Conservation (phyloP, 2,329 filamentous ascomycete genomes). For the Leptographium lundbergii region DNA sequence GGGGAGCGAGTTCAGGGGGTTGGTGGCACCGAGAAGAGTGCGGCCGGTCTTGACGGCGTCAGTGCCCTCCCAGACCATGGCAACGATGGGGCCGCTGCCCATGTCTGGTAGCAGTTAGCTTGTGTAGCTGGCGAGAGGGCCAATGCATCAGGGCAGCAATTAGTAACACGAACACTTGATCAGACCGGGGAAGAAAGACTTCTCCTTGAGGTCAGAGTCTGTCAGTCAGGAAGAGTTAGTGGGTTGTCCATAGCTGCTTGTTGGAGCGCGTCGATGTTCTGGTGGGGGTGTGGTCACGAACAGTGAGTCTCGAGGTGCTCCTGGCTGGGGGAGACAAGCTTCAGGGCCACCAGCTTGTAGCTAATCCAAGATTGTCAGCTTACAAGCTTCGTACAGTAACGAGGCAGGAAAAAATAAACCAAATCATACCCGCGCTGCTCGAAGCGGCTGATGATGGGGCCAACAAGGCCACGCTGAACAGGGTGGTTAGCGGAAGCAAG, state of each 20-base stretch:
- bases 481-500: neutral
- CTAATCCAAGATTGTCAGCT: constrained; percentile 27
- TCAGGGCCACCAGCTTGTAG: constrained; percentile 98
- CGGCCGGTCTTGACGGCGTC: constrained; percentile 99
- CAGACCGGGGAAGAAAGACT: constrained; percentile 95
- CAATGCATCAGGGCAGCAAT: neutral
- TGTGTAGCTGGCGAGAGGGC: neutral
- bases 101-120: constrained; percentile 54
- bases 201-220: constrained; percentile 79
- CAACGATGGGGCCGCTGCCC: constrained; percentile 89
- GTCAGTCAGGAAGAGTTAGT: constrained; percentile 1
- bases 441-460: constrained; percentile 95
- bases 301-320: constrained; percentile 97
- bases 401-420: constrained; percentile 19
- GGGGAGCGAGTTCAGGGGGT: constrained; percentile 85
- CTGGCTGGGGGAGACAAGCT: constrained; percentile 79
- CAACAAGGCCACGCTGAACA: constrained; percentile 77
- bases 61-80: constrained; percentile 99
- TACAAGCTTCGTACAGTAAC: constrained; percentile 5
- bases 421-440: constrained; percentile 89
- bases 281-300: constrained; percentile 24
- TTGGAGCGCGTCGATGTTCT: neutral
- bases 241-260: neutral
- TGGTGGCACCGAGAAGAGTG: constrained; percentile 92
- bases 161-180: constrained; percentile 59